Evolutionary conservation across 257 asterid genomes (phyloP).

Genomic region (Solanum chilense): DNA sequence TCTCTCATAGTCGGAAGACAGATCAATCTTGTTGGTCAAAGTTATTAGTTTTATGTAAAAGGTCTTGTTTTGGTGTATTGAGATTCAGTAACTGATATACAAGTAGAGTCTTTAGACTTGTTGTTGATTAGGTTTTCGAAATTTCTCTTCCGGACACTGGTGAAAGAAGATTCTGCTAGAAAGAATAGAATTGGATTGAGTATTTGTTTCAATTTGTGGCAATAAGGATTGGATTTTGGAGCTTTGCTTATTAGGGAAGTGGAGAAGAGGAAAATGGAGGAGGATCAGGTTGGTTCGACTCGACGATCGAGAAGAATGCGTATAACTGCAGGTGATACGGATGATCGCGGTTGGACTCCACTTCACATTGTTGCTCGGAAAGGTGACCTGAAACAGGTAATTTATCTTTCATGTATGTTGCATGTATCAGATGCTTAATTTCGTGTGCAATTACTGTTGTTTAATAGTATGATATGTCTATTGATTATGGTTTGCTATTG

Average conservation of each 20-base stretch:
- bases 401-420: neutral
- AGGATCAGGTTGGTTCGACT: slow-evolving; percentile 31
- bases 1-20: neutral
- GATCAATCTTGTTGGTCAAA: neutral
- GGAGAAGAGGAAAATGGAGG: slow-evolving; percentile 25
- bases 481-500: neutral
- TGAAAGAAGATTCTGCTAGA: neutral
- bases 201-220: neutral
- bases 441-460: neutral
- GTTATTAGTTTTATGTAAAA: neutral
- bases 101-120: neutral
- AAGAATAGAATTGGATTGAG: neutral
- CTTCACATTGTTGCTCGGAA: slow-evolving; percentile 70
- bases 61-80: neutral
- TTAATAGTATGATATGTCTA: neutral
- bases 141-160: neutral
- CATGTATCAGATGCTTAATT: neutral
- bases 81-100: neutral
- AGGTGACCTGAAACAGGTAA: slow-evolving; percentile 87
- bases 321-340: slow-evolving; percentile 41
- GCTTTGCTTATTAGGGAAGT: neutral
- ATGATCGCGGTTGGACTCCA: slow-evolving; percentile 93
- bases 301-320: slow-evolving; percentile 35
- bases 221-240: neutral
- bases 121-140: neutral